These are phyloP conservation scores for Fusarium pseudograminearum DNA, from an alignment of 2,329 filamentous ascomycete species.

Conservation along the genomic window DNA sequence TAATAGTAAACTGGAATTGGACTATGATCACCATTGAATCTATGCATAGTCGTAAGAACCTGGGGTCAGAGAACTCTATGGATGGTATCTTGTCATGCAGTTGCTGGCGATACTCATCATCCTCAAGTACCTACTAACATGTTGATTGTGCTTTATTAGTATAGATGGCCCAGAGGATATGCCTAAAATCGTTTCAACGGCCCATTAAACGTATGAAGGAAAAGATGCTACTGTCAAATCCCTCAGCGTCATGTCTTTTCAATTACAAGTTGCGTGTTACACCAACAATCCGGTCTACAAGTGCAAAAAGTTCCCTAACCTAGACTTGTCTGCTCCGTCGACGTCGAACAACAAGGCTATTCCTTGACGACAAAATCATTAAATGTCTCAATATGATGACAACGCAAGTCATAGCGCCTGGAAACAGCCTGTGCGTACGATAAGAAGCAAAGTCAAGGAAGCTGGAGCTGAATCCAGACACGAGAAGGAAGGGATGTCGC, in stretches of 20 bases:
- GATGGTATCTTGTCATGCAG: too few species aligned
- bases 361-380: not conserved
- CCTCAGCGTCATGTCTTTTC: not conserved
- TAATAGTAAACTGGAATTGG: too few species aligned
- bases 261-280: not conserved
- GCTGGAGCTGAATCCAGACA: not conserved
- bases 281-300: not conserved
- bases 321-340: not conserved
- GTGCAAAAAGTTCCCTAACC: not conserved
- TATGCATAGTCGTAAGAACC: too few species aligned
- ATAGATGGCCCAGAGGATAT: not conserved
- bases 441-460: constrained; percentile 6
- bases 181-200: not conserved
- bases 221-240: not conserved
- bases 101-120: too few species aligned
- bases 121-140: too few species aligned
- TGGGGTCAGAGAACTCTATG: too few species aligned
- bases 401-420: constrained; percentile 8
- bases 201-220: not conserved
- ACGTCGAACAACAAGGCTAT: constrained; percentile 1
- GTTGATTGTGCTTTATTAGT: not conserved
- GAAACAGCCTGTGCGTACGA: constrained; percentile 3
- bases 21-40: not conserved
- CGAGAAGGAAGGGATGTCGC: constrained; percentile 4
- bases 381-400: constrained; percentile 3